These are phyloP conservation scores for Pseudonectria buxi DNA, from an alignment of 2,329 filamentous ascomycete genomes.

Conservation along the genomic window DNA sequence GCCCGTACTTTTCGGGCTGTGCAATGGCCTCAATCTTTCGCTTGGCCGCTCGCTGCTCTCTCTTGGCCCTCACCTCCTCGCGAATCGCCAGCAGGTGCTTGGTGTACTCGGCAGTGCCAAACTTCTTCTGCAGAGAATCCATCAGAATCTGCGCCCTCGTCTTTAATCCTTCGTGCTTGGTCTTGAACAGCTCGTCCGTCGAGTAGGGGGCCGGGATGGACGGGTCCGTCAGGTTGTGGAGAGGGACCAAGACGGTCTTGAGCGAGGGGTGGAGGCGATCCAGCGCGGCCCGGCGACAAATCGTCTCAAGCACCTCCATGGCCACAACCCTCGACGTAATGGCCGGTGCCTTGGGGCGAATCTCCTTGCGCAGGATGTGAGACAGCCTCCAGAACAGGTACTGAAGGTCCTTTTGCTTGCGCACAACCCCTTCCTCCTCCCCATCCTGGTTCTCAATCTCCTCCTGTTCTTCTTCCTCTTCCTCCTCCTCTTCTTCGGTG, in stretches of 20 bases:
- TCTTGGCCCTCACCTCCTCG: slow-evolving; percentile 61
- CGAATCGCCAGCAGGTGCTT: slow-evolving; percentile 65
- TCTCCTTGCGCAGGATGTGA: slow-evolving; percentile 70
- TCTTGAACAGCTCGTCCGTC: slow-evolving; percentile 62
- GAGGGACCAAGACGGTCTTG: slow-evolving; percentile 49
- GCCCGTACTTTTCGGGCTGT: slow-evolving; percentile 70
- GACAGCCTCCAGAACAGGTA: slow-evolving; percentile 76
- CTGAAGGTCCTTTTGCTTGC: slow-evolving; percentile 43
- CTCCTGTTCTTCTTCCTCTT: slow-evolving; percentile 36
- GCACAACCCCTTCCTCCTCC: slow-evolving; percentile 35
- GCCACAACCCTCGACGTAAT: slow-evolving; percentile 70
- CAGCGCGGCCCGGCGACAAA: slow-evolving; percentile 55
- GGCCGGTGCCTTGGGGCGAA: slow-evolving; percentile 53
- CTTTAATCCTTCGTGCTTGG: slow-evolving; percentile 63
- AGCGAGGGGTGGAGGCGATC: slow-evolving; percentile 56
- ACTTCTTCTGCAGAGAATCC: slow-evolving; percentile 73
- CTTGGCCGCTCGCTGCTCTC: slow-evolving; percentile 73
- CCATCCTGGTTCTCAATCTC: slow-evolving; percentile 38
- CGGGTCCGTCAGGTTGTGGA: slow-evolving; percentile 80
- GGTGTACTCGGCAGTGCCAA: slow-evolving; percentile 78
- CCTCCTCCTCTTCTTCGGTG: slow-evolving; percentile 36
- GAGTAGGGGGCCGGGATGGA: slow-evolving; percentile 66
- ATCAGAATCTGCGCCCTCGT: slow-evolving; percentile 70
- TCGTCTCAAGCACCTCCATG: slow-evolving; percentile 65
- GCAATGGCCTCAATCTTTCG: slow-evolving; percentile 81